A percentile compares a stretch with the other conserved stretches of the same genome.
Evolutionary conservation across 148 eudicot genomes (phyloP).

Genomic region (Nepenthes mirabilis): DNA sequence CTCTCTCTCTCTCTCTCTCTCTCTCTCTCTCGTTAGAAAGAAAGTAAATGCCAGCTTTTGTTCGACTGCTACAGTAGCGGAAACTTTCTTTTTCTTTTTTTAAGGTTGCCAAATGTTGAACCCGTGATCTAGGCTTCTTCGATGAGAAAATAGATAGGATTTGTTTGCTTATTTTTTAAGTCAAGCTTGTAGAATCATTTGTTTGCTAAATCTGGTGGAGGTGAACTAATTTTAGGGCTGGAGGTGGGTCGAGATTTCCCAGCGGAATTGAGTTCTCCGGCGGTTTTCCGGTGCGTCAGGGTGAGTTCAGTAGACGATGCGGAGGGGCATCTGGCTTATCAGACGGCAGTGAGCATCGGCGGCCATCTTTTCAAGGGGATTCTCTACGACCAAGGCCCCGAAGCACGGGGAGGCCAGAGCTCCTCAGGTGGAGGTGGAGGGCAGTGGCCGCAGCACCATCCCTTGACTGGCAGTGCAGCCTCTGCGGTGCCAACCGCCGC

Average conservation of each 20-base stretch:
- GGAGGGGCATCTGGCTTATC: slow-evolving; percentile 72
- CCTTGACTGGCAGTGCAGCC: neutral
- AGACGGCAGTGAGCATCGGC: slow-evolving; percentile 79
- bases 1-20: neutral
- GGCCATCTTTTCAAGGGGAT: slow-evolving; percentile 94
- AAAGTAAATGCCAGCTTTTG: neutral
- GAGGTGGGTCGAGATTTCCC: slow-evolving; percentile 60
- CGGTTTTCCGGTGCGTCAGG: slow-evolving; percentile 69
- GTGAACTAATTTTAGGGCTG: slow-evolving; percentile 31
- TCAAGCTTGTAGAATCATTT: neutral
- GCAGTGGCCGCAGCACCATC: neutral
- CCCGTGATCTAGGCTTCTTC: too few species aligned
- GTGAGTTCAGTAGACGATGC: slow-evolving; percentile 64
- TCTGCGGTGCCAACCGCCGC: neutral
- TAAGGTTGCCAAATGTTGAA: too few species aligned
- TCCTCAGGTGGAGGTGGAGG: slow-evolving; percentile 1
- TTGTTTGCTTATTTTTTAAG: too few species aligned
- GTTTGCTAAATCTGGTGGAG: neutral
- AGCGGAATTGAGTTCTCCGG: slow-evolving; percentile 60
- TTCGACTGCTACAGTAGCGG: neutral
- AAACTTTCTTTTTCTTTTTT: too few species aligned
- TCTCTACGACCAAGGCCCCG: slow-evolving; percentile 81
- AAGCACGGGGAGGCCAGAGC: neutral
- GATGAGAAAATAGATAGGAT: too few species aligned
- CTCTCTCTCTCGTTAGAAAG: slow-evolving; percentile 13